Conservation (phyloP, 192 early-diverging fungal genomes). For the Neocallimastix lanati region DNA sequence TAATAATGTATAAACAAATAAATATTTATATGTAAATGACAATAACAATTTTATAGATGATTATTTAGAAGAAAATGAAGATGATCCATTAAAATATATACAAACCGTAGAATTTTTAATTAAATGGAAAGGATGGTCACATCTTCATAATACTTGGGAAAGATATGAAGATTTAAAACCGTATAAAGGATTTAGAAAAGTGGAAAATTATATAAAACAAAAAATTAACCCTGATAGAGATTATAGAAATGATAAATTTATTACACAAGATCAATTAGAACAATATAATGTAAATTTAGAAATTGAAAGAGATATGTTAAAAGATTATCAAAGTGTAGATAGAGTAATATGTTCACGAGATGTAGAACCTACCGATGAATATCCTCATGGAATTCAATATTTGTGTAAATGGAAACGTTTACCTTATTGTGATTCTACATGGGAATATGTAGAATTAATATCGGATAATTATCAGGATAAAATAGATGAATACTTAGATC, state of each 20-base stretch:
- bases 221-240: conserved; percentile 35
- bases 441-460: conserved; percentile 63
- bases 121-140: conserved; percentile 85
- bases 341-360: conserved; percentile 60
- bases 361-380: conserved; percentile 8
- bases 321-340: conserved; percentile 74
- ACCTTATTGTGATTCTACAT: conserved; percentile 74
- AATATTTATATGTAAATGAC: no score
- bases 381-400: conserved; percentile 52
- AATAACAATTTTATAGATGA: not conserved
- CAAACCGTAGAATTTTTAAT: conserved; percentile 45
- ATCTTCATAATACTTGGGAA: conserved; percentile 86
- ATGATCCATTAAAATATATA: not conserved
- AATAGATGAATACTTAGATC: conserved; percentile 64
- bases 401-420: conserved; percentile 83
- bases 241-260: conserved; percentile 41
- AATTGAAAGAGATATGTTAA: conserved; percentile 55
- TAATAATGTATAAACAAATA: no score
- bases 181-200: conserved; percentile 72
- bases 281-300: conserved; percentile 68
- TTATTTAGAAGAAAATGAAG: conserved; percentile 1
- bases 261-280: conserved; percentile 75
- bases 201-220: conserved; percentile 66
- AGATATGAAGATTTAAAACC: conserved; percentile 36
- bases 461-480: conserved; percentile 50